Conservation (phyloP, 1,284 basidiomycete species). For the Mixia osmundae region DNA sequence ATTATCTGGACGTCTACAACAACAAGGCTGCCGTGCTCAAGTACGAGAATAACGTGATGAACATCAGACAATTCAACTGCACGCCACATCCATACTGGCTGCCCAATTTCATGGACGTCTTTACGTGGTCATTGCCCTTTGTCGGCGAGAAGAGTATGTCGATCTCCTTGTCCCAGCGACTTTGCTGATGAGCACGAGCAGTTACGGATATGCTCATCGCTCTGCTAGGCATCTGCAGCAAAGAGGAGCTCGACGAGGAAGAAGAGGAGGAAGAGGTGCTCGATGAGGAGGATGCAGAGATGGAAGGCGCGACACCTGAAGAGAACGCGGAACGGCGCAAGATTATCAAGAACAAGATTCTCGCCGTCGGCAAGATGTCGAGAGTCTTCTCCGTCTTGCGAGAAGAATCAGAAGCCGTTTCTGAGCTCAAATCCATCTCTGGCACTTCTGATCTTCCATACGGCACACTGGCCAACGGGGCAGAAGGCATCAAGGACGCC, state of each 20-base stretch:
- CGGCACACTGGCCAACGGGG: slow-evolving; percentile 63
- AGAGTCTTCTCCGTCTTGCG: slow-evolving; percentile 80
- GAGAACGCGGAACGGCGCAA: slow-evolving; percentile 50
- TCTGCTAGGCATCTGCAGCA: slow-evolving; percentile 76
- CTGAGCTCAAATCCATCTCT: slow-evolving; percentile 78
- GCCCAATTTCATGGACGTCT: slow-evolving; percentile 97
- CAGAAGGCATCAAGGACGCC: slow-evolving; percentile 86
- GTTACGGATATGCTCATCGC: slow-evolving; percentile 92
- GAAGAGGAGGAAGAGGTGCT: slow-evolving; percentile 32
- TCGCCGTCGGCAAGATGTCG: slow-evolving; percentile 90
- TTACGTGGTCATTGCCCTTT: slow-evolving; percentile 96
- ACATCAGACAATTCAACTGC: slow-evolving; percentile 81
- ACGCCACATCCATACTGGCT: slow-evolving; percentile 91
- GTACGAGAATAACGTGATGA: slow-evolving; percentile 91
- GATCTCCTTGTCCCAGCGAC: neutral
- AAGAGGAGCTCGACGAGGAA: slow-evolving; percentile 79
- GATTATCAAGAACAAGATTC: slow-evolving; percentile 90
- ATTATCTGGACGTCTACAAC: slow-evolving; percentile 88
- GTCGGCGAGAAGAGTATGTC: slow-evolving; percentile 83
- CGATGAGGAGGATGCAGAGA: slow-evolving; percentile 7
- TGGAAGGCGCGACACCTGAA: slow-evolving; percentile 21
- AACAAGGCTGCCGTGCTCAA: slow-evolving; percentile 91
- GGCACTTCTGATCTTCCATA: slow-evolving; percentile 59
- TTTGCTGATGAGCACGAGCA: slow-evolving; percentile 18
- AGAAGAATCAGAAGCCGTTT: slow-evolving; percentile 93